Evolutionary conservation across 768 basidiomycete genomes (phyloP).

Genomic region (Cyclocybe cylindracea): DNA sequence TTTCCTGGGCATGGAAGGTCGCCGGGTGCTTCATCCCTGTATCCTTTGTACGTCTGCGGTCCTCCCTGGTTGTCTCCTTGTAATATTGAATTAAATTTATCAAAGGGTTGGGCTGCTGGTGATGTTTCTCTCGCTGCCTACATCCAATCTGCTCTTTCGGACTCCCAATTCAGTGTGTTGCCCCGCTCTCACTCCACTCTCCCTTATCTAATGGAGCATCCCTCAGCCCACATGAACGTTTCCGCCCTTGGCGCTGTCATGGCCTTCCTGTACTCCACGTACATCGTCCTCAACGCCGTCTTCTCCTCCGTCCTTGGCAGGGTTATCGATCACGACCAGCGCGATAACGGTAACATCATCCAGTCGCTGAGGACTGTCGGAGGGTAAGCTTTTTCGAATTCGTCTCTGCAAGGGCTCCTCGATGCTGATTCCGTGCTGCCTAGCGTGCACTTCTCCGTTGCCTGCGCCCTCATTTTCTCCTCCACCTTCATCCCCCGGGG

Average conservation of each 20-base stretch:
- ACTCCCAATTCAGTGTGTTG: conserved; percentile 25
- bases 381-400: conserved; percentile 20
- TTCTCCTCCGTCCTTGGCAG: conserved; percentile 29
- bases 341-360: conserved; percentile 19
- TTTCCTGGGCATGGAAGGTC: conserved; percentile 31
- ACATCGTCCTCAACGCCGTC: conserved; percentile 32
- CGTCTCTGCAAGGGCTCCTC: neutral
- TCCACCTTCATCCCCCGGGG: conserved; percentile 31
- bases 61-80: neutral
- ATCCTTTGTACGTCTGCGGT: conserved; percentile 21
- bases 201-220: neutral
- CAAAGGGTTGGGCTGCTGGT: conserved; percentile 36
- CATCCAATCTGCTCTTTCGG: conserved; percentile 29
- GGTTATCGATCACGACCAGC: conserved; percentile 31
- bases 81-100: neutral
- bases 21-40: conserved; percentile 33
- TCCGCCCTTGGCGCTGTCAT: conserved; percentile 32
- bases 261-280: conserved; percentile 35
- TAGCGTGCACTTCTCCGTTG: conserved; percentile 30
- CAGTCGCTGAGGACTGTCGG: conserved; percentile 24
- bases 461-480: conserved; percentile 24
- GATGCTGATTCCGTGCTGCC: neutral
- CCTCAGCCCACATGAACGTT: conserved; percentile 24
- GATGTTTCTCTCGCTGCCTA: conserved; percentile 36
- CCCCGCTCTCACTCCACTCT: neutral